These are phyloP conservation scores for Medicago ruthenica DNA, from an alignment of 306 rosid species.

Conservation along the genomic window DNA sequence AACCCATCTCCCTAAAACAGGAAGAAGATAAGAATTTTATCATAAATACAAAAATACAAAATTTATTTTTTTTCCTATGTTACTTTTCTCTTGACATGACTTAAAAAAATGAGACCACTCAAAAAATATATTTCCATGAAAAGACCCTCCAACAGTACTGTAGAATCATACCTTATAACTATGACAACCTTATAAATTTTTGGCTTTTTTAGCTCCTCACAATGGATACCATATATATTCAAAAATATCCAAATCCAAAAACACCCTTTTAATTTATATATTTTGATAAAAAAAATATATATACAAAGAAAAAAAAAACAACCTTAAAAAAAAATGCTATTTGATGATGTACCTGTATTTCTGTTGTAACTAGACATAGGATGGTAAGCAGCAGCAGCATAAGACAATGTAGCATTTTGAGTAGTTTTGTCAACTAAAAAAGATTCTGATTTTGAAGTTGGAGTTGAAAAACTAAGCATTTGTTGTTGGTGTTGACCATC, in stretches of 20 bases:
- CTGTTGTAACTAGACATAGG: slow-evolving; percentile 54
- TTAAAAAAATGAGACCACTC: slow-evolving; percentile 48
- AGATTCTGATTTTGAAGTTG: slow-evolving; percentile 61
- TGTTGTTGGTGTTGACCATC: slow-evolving; percentile 60
- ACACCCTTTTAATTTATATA: background rate
- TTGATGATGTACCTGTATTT: slow-evolving; percentile 50
- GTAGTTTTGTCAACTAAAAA: slow-evolving; percentile 39
- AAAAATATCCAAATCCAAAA: slow-evolving; percentile 27
- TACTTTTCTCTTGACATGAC: slow-evolving; percentile 63
- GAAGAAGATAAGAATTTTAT: slow-evolving; percentile 21
- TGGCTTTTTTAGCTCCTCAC: slow-evolving; percentile 40
- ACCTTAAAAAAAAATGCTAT: slow-evolving; percentile 1
- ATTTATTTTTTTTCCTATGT: slow-evolving; percentile 6
- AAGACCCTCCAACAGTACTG: slow-evolving; percentile 50
- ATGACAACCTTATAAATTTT: slow-evolving; percentile 33
- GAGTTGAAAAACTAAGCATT: slow-evolving; percentile 74
- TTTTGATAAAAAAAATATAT: background rate
- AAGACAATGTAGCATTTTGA: slow-evolving; percentile 47
- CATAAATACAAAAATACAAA: background rate
- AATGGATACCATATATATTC: slow-evolving; percentile 35
- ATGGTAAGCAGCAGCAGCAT: slow-evolving; percentile 25
- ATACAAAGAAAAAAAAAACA: too few relatives aligned
- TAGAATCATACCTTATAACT: too few relatives aligned
- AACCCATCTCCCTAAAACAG: slow-evolving; percentile 45
- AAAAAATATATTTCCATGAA: slow-evolving; percentile 54